phyloP scores from a whole-genome alignment of 2,329 filamentous ascomycete species.

The Phaeomoniella chlamydospora region DNA sequence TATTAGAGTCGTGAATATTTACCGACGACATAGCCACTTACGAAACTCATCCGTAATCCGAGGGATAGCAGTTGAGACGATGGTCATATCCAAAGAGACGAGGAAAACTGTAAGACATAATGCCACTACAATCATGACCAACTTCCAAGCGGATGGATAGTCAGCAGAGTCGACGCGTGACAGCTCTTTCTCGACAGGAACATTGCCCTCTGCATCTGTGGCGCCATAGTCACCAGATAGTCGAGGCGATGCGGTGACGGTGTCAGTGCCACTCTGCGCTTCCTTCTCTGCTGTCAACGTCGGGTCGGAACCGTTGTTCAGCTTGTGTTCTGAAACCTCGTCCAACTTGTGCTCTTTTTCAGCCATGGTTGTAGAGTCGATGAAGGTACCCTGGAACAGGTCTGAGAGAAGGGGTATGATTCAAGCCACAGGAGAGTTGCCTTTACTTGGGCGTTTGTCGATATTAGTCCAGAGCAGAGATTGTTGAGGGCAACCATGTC shows the following conservation, averaged over 20 bases:
- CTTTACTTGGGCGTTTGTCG: no score
- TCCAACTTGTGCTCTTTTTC: no score
- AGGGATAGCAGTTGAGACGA: conserved; percentile 19
- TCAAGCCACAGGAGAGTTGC: no score
- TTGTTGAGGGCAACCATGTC: no score
- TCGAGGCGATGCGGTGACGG: not conserved
- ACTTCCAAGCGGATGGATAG: conserved; percentile 9
- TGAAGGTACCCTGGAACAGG: no score
- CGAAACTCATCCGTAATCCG: conserved; percentile 19
- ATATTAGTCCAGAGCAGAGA: no score
- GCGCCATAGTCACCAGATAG: not conserved
- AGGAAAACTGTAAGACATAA: conserved; percentile 10
- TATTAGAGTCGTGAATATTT: not conserved
- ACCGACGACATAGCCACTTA: not conserved
- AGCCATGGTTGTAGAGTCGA: no score
- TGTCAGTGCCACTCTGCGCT: conserved; percentile 1
- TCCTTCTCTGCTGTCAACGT: no score
- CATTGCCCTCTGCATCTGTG: conserved; percentile 3
- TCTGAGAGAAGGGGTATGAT: no score
- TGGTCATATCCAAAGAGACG: conserved; percentile 15
- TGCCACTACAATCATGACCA: conserved; percentile 11
- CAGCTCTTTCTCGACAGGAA: conserved; percentile 6
- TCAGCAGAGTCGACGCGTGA: conserved; percentile 12
- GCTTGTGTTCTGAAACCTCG: no score
- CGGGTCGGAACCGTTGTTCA: no score